Evolutionary conservation across 2,329 filamentous ascomycete species (phyloP), one percentile per base, ranked within the genome.

Genomic region (Cyphellophora attinorum): DNA sequence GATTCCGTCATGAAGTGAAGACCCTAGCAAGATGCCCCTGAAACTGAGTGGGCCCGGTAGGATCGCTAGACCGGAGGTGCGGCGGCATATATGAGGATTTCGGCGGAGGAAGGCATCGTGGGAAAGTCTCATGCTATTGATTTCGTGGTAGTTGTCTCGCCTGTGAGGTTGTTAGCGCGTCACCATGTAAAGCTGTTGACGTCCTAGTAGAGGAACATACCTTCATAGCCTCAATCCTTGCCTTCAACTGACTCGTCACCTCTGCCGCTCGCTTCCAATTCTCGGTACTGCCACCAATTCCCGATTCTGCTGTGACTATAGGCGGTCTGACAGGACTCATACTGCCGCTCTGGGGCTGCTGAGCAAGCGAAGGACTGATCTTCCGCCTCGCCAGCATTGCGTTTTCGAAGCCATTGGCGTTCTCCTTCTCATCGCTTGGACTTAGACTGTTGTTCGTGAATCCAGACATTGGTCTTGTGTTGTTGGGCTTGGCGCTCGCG

Each of bases 221-320:
- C 72, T 96, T 98, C 91, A 98, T 98, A 68, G 91, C 83, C 67
- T 96, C 91, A 59, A 98, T 98, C 56, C 91, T 77, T 34, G 89
- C 86, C 67, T 96, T 98, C 52, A 98, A 61, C 58, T 95, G 91
- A 60, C 88, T 95, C 35, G 91, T 98, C 38, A 98, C 91, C 65
- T 98, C 91, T 2, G 91, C 91, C 12, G 91, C 91, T 48, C 91
- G 72, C 65, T 88, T 93, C 91, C 91, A 98, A 56, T 88, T 96
- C 64, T 98, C 91, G 12, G 12, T 36, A 27, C 44, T 38, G 15
- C 14, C 41, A 18, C 16, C 40, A 16, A 11, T 14, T 18, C 29
- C 29, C 6, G 29, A 13, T 41, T 41, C 53, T 41, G 11, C 50
- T 46, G 32, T 32, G 19, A 27, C 32, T 11, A 31, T 27, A 15